A percentile compares a stretch with the other conserved stretches of the same genome.
These are phyloP conservation scores for Paecilomyces variotii DNA, from an alignment of 2,329 filamentous ascomycete species.

Conservation along the genomic window DNA sequence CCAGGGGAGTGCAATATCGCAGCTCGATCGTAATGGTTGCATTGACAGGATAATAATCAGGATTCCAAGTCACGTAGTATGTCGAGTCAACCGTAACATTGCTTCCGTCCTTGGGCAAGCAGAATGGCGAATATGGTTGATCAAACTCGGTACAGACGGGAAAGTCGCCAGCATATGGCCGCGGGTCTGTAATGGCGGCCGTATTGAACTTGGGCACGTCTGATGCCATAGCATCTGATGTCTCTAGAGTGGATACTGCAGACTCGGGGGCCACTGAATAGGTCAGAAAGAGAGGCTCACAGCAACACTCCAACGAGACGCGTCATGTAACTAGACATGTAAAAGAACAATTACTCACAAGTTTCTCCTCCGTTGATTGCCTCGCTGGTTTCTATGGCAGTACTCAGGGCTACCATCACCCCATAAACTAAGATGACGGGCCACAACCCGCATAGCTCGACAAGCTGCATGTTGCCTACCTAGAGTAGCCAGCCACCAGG, in stretches of 20 bases:
- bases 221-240: background rate
- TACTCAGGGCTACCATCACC: background rate
- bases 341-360: background rate
- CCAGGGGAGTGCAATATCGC: slow-evolving; percentile 25
- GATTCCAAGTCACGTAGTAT: slow-evolving; percentile 33
- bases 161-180: slow-evolving; percentile 16
- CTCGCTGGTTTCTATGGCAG: background rate
- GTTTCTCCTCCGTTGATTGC: background rate
- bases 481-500: background rate
- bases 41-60: slow-evolving; percentile 23
- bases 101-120: slow-evolving; percentile 25
- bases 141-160: slow-evolving; percentile 21
- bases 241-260: background rate
- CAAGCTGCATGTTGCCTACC: background rate
- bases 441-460: background rate
- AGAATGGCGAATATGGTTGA: slow-evolving; percentile 21
- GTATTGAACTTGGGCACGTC: background rate
- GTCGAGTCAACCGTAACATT: slow-evolving; percentile 29
- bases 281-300: background rate
- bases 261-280: background rate
- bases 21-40: slow-evolving; percentile 24
- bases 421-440: background rate
- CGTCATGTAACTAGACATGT: background rate
- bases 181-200: background rate
- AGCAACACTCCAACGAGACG: background rate